Conservation (phyloP, 2,329 filamentous ascomycete genomes). For the Colletotrichum liaoningense region DNA sequence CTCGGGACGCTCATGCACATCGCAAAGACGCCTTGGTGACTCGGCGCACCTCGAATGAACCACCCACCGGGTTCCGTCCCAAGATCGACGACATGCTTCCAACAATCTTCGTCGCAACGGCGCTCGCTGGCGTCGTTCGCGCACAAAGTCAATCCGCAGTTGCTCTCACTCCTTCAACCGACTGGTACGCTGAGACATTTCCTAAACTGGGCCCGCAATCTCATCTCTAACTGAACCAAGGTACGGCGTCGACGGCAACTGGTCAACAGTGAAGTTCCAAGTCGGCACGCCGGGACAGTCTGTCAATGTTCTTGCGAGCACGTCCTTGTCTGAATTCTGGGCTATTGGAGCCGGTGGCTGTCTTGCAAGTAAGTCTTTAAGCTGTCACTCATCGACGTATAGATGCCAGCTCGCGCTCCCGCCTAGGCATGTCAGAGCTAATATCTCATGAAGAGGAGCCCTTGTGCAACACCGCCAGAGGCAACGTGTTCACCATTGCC, state of each 20-base stretch:
- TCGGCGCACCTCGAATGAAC: conserved; percentile 31
- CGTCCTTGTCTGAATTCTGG: conserved; percentile 78
- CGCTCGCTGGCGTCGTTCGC: conserved; percentile 25
- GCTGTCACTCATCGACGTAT: not conserved
- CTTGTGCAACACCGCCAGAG: conserved; percentile 67
- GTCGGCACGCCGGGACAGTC: conserved; percentile 57
- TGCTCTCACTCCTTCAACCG: conserved; percentile 30
- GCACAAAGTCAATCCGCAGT: conserved; percentile 34
- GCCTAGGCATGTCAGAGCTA: conserved; percentile 19
- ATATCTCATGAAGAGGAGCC: conserved; percentile 52
- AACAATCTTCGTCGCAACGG: conserved; percentile 20
- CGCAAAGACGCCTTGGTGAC: conserved; percentile 30
- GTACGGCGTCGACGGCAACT: conserved; percentile 75
- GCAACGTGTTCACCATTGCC: conserved; percentile 66
- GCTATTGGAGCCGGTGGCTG: conserved; percentile 71
- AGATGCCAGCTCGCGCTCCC: not conserved
- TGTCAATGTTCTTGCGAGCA: conserved; percentile 66
- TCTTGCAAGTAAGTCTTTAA: conserved; percentile 52
- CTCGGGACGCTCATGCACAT: conserved; percentile 28
- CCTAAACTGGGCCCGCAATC: not conserved
- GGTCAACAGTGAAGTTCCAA: conserved; percentile 76
- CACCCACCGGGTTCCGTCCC: not conserved
- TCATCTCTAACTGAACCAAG: conserved; percentile 47
- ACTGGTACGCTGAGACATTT: conserved; percentile 25
- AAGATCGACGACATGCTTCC: conserved; percentile 28